phyloP scores from a whole-genome alignment of 2,329 filamentous ascomycete genomes.

The Trichoderma sp. region DNA sequence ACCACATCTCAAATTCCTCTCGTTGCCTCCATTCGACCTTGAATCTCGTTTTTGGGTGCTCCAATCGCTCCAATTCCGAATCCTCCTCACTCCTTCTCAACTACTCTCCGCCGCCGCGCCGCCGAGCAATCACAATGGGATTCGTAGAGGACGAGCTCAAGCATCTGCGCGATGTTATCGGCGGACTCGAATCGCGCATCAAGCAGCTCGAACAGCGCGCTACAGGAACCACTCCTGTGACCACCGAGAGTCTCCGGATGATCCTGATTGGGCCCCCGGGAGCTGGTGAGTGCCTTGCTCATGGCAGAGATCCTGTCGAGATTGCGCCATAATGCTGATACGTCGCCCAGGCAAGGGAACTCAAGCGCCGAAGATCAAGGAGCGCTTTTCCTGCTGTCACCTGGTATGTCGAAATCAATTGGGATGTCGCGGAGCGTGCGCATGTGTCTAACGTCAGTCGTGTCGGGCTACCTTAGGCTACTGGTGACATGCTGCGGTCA shows the following conservation, averaged over 20 bases:
- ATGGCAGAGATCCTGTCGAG: not conserved
- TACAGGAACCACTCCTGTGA: slow-evolving; percentile 53
- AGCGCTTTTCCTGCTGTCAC: slow-evolving; percentile 96
- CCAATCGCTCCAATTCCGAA: slow-evolving; percentile 1
- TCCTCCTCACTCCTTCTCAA: slow-evolving; percentile 1
- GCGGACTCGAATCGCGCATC: slow-evolving; percentile 82
- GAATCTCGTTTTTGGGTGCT: slow-evolving; percentile 5
- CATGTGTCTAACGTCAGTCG: not conserved
- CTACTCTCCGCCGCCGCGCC: not conserved
- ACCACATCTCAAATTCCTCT: slow-evolving; percentile 16
- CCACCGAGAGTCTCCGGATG: slow-evolving; percentile 77
- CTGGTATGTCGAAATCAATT: slow-evolving; percentile 66
- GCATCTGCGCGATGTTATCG: slow-evolving; percentile 80
- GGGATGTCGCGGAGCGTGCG: not conserved
- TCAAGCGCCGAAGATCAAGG: slow-evolving; percentile 96
- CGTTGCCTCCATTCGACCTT: not conserved
- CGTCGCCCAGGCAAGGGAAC: slow-evolving; percentile 89
- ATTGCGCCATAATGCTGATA: slow-evolving; percentile 16
- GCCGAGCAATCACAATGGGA: slow-evolving; percentile 63
- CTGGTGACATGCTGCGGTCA: slow-evolving; percentile 97
- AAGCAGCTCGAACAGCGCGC: slow-evolving; percentile 80
- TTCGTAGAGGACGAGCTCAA: slow-evolving; percentile 84
- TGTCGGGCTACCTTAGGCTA: slow-evolving; percentile 64
- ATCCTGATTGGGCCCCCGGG: slow-evolving; percentile 96
- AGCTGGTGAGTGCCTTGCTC: slow-evolving; percentile 68